Evolutionary conservation across 2,329 filamentous ascomycete species (phyloP).

Genomic region (Macrophomina tecta): DNA sequence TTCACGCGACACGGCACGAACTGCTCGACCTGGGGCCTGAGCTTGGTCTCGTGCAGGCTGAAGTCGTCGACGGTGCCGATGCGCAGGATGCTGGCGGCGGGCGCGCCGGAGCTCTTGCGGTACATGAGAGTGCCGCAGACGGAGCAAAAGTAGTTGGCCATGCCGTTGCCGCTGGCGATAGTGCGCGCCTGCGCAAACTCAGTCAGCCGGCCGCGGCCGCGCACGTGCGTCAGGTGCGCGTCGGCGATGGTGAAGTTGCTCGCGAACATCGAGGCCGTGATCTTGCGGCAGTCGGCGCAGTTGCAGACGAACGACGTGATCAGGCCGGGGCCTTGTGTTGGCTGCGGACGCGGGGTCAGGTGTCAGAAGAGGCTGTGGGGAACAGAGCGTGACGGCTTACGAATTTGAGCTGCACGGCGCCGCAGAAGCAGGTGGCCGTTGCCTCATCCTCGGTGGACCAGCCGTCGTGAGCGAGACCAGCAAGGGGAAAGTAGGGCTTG

Average conservation of each 20-base stretch:
- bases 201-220: constrained; percentile 59
- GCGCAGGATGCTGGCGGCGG: constrained; percentile 57
- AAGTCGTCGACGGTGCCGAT: constrained; percentile 70
- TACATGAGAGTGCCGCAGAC: constrained; percentile 69
- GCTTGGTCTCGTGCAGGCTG: constrained; percentile 60
- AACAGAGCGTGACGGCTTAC: constrained; percentile 24
- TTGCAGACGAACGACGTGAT: constrained; percentile 64
- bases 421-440: constrained; percentile 41
- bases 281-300: constrained; percentile 67
- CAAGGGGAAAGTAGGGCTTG: constrained; percentile 35
- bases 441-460: constrained; percentile 36
- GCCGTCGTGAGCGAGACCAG: constrained; percentile 33
- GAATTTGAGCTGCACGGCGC: constrained; percentile 38
- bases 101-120: constrained; percentile 53
- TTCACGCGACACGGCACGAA: constrained; percentile 59
- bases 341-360: constrained; percentile 39
- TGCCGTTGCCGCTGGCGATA: constrained; percentile 54
- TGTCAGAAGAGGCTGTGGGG: not conserved
- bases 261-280: constrained; percentile 67
- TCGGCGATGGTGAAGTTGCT: constrained; percentile 61
- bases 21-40: constrained; percentile 61
- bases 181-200: constrained; percentile 48
- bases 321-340: constrained; percentile 54
- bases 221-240: constrained; percentile 54
- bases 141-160: constrained; percentile 68